Percentiles rank a stretch among this genome's conserved stretches.
phyloP scores from a whole-genome alignment of 805 yeast genomes.

The Kregervanrija delftensis region DNA sequence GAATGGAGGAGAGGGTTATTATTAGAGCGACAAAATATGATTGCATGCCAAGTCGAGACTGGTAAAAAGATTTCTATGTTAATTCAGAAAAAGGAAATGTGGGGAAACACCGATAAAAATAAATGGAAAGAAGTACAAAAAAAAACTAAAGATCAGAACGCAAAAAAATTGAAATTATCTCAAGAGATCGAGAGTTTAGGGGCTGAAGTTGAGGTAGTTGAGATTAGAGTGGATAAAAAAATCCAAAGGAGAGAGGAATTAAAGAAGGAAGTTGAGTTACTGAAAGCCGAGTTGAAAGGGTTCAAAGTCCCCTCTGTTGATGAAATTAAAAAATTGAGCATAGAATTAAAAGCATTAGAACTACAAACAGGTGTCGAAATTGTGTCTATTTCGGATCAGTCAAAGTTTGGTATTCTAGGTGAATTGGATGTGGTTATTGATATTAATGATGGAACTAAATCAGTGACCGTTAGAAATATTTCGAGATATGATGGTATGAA shows the following conservation, averaged over 20 bases:
- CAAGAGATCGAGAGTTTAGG: conserved; percentile 1
- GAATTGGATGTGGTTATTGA: no score
- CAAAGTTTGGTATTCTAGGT: no score
- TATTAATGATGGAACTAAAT: no score
- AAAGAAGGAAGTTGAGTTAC: conserved; percentile 3
- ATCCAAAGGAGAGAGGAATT: not conserved
- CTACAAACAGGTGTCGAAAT: not conserved
- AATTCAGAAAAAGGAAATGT: conserved; percentile 4
- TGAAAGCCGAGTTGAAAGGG: conserved; percentile 1
- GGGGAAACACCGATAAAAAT: conserved; percentile 7
- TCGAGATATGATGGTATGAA: no score
- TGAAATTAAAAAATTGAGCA: conserved; percentile 9
- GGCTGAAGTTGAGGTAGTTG: not conserved
- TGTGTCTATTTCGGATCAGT: no score
- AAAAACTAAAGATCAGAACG: not conserved
- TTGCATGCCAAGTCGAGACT: conserved; percentile 16
- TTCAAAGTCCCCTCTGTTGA: conserved; percentile 12
- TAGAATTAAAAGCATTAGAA: conserved; percentile 7
- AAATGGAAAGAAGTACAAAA: conserved; percentile 2
- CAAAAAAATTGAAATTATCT: not conserved
- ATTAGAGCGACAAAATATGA: conserved; percentile 18
- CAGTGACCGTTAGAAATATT: no score
- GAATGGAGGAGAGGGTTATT: conserved; percentile 19
- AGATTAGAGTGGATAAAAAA: not conserved
- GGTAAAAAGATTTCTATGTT: conserved; percentile 12